Percentiles rank a stretch among this genome's conserved stretches.
Conservation (phyloP, 2,329 filamentous ascomycete species). For the Fusarium zealandicum region DNA sequence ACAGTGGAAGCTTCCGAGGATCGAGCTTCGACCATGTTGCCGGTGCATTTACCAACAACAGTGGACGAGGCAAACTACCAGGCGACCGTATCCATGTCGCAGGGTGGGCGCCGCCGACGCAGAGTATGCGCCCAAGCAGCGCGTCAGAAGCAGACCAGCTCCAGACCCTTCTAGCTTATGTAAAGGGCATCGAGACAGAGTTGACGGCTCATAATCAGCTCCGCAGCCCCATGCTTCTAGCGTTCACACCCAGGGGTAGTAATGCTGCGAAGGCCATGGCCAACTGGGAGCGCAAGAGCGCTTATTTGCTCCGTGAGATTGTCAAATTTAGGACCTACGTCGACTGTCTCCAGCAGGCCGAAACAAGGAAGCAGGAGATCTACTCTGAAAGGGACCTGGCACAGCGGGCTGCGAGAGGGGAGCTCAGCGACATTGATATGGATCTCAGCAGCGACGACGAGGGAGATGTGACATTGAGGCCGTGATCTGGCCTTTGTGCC, state of each 20-base stretch:
- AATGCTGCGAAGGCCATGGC: constrained; percentile 87
- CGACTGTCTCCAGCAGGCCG: constrained; percentile 78
- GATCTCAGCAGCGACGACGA: constrained; percentile 46
- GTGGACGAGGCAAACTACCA: constrained; percentile 67
- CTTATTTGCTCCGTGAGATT: constrained; percentile 89
- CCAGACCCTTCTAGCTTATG: constrained; percentile 76
- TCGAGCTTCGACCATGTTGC: constrained; percentile 68
- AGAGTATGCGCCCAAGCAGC: constrained; percentile 86
- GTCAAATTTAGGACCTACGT: constrained; percentile 98
- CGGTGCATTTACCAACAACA: constrained; percentile 61
- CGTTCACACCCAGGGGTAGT: constrained; percentile 83
- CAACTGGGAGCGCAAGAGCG: constrained; percentile 97
- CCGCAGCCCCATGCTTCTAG: constrained; percentile 84
- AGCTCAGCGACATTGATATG: constrained; percentile 52
- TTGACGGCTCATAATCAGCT: constrained; percentile 87
- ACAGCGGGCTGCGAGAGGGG: constrained; percentile 57
- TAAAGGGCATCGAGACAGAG: constrained; percentile 85
- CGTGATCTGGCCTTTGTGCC: constrained; percentile 36
- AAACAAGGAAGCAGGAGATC: constrained; percentile 73
- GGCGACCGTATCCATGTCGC: constrained; percentile 85
- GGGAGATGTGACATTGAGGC: constrained; percentile 46
- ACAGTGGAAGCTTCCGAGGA: constrained; percentile 60
- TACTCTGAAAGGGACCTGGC: constrained; percentile 66
- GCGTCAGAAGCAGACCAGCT: constrained; percentile 83
- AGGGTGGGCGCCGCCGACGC: constrained; percentile 88